Evolutionary conservation across 345 rosid species (phyloP).

Genomic region (Aquilaria sinensis): DNA sequence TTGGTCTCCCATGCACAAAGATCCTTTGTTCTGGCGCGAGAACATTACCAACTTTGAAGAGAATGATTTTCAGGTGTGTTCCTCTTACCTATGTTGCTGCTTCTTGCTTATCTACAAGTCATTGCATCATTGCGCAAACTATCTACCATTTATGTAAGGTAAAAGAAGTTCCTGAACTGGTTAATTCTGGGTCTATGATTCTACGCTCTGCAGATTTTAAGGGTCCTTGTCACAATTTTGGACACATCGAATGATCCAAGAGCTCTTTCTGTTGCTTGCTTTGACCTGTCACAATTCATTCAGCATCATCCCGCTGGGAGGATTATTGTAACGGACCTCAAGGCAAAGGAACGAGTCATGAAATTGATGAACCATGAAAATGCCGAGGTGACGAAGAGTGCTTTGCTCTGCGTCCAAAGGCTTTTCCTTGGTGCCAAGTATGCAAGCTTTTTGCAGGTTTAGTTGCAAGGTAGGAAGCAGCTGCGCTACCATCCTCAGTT

Average conservation of each 20-base stretch:
- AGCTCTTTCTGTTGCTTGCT: constrained; percentile 87
- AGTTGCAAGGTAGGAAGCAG: constrained; percentile 8
- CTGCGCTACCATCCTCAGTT: no score
- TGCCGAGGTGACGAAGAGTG: constrained; percentile 70
- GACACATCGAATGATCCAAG: constrained; percentile 88
- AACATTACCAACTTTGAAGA: constrained; percentile 79
- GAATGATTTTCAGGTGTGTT: constrained; percentile 81
- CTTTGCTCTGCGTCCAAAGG: constrained; percentile 79
- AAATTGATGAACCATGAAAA: constrained; percentile 84
- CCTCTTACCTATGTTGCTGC: no score
- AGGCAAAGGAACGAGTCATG: constrained; percentile 91
- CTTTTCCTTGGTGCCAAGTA: constrained; percentile 89
- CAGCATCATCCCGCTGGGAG: constrained; percentile 92
- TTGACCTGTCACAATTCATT: constrained; percentile 91
- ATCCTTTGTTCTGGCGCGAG: constrained; percentile 90
- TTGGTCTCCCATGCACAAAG: constrained; percentile 99
- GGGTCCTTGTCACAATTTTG: constrained; percentile 87
- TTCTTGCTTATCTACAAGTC: no score
- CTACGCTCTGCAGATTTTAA: constrained; percentile 51
- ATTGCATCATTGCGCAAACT: no score
- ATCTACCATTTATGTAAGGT: no score
- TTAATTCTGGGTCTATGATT: background rate
- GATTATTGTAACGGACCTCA: constrained; percentile 75
- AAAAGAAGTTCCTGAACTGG: no score
- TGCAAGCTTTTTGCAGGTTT: constrained; percentile 95